Conservation (phyloP, 257 asterid genomes). For the Nemophila menziesii region DNA sequence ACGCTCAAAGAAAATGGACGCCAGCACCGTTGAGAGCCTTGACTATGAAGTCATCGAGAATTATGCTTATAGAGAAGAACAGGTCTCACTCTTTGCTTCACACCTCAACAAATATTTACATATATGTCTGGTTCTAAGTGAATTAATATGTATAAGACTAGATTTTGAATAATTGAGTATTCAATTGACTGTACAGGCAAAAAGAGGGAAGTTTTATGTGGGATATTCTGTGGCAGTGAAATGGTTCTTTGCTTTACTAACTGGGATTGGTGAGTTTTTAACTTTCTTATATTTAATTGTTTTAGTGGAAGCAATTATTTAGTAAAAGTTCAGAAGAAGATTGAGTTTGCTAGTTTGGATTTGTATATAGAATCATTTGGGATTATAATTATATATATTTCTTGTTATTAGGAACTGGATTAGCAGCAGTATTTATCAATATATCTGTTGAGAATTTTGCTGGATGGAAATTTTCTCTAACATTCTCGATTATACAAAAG, state of each 20-base stretch:
- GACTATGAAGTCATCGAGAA: conserved; percentile 95
- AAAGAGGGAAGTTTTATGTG: conserved; percentile 67
- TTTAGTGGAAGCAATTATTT: background rate
- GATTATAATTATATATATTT: background rate
- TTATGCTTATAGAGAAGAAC: conserved; percentile 73
- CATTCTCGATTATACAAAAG: conserved; percentile 81
- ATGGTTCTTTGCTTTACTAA: conserved; percentile 82
- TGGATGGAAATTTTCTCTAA: conserved; percentile 96
- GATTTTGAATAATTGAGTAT: background rate
- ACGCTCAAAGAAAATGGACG: conserved; percentile 30
- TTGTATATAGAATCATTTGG: background rate
- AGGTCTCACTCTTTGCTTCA: conserved; percentile 28
- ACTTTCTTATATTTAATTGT: background rate
- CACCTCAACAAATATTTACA: background rate
- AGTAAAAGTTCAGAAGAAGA: background rate
- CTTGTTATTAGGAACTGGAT: conserved; percentile 68
- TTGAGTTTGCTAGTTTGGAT: background rate
- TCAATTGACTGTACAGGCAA: conserved; percentile 42
- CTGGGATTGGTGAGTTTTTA: conserved; percentile 78
- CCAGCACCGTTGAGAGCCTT: conserved; percentile 62
- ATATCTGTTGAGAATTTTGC: conserved; percentile 98
- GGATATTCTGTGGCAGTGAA: conserved; percentile 71
- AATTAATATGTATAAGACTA: background rate
- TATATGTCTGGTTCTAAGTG: background rate
- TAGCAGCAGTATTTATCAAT: conserved; percentile 95